Evolutionary conservation across 2,329 filamentous ascomycete genomes (phyloP), one percentile per base, ranked within the genome.

Genomic region (Hymenoscyphus albidus): DNA sequence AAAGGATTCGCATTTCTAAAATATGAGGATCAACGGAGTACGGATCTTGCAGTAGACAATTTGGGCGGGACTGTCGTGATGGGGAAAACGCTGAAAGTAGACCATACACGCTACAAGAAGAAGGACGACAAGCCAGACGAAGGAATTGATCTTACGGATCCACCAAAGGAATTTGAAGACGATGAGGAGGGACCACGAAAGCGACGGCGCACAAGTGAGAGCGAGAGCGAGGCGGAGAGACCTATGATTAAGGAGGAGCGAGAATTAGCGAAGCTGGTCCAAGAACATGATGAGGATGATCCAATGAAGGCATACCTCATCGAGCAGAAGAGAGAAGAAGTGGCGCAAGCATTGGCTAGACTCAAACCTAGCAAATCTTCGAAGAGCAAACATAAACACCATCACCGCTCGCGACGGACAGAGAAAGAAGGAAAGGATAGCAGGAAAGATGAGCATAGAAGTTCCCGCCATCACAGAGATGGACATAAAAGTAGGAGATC

Each of bases 1-100:
- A 90, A 90, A 70, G 95, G 95, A 0, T 99, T 98, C 75, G 93
- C 90, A 2, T 99, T 96, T 83, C 83, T 99, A 65, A 99, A 99
- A 76, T 99, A 98, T 78, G 95, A 99, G 76, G 94, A 99, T 77
- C 95, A 99, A 80, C 85, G 94, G 71, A 97, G 93, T 78, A 96
- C 92, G 67, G 94, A 98, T 77, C 80, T 99, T 54, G 95, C 96
- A 0, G 96, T 99, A 10, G 95, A 99, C 78, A 99, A 99, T 76
- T 80, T 99, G 5, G 91, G 93, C 48, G 95, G 95, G 39, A 89
- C 93, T 9, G 90, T 88, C 38, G 88, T 99, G 18, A 82, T 91
- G 75, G 93, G 93, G 2, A 84, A 93, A 54, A 78, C 94, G 64
- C 78, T 99, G 54, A 86, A 90, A 65, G 95, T 99, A 13, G 95